Evolutionary conservation across 768 basidiomycete species (phyloP).

Genomic region (Crucibulum laeve): DNA sequence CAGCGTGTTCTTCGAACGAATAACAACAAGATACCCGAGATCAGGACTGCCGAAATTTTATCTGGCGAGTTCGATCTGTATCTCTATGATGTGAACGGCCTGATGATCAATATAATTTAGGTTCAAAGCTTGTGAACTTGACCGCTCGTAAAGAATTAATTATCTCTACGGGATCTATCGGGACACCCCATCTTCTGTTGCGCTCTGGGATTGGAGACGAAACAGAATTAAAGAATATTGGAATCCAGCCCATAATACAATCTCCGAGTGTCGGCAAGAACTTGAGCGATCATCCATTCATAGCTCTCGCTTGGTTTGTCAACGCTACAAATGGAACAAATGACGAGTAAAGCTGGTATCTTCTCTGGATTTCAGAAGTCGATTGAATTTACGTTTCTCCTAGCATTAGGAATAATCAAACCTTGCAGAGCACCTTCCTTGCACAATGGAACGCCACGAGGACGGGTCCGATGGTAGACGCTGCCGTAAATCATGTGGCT

Average conservation of each 20-base stretch:
- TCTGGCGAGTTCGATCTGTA: neutral
- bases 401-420: no score
- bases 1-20: constrained; percentile 4
- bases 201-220: neutral
- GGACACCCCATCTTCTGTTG: neutral
- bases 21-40: neutral
- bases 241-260: neutral
- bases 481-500: neutral
- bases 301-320: neutral
- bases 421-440: no score
- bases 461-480: neutral
- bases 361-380: neutral
- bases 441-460: neutral
- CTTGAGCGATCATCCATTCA: neutral
- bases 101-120: no score
- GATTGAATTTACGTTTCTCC: neutral
- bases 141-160: neutral
- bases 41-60: neutral
- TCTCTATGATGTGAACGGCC: no score
- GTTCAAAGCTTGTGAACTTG: no score
- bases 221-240: neutral
- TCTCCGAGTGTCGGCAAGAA: no score
- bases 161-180: neutral
- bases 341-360: no score
- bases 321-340: neutral